Evolutionary conservation across 257 asterid species (phyloP).

Genomic region (Nicotiana noctiflora): DNA sequence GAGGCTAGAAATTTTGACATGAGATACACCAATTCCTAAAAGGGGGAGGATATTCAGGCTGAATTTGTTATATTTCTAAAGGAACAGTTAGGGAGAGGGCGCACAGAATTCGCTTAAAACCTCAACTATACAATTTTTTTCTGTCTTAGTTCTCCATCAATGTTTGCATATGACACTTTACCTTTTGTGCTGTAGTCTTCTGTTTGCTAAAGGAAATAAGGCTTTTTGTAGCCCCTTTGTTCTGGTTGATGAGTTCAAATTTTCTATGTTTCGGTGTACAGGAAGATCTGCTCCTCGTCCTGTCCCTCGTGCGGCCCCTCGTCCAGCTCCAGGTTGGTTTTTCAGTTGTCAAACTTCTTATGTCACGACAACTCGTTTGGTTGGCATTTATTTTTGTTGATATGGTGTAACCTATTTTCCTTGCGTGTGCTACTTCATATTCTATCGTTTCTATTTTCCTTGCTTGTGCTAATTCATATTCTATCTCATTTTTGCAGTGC

Average conservation of each 20-base stretch:
- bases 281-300: slow-evolving; percentile 88
- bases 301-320: slow-evolving; percentile 40
- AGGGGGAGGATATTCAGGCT: neutral
- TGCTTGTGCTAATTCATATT: too few relatives aligned
- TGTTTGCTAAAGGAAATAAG: neutral
- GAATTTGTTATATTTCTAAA: too few relatives aligned
- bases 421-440: too few relatives aligned
- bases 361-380: neutral
- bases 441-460: too few relatives aligned
- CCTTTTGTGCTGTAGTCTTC: neutral
- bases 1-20: neutral
- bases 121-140: neutral
- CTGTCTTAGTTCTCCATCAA: neutral
- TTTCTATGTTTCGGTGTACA: slow-evolving; percentile 19
- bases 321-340: slow-evolving; percentile 8
- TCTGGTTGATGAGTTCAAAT: neutral
- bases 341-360: neutral
- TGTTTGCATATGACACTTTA: neutral
- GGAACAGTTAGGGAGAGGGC: neutral
- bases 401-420: neutral
- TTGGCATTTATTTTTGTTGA: neutral
- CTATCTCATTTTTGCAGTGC: neutral
- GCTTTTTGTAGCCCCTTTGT: neutral
- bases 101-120: neutral
- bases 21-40: neutral